phyloP scores from a whole-genome alignment of 2,329 filamentous ascomycete species.

The Colletotrichum navitas region DNA sequence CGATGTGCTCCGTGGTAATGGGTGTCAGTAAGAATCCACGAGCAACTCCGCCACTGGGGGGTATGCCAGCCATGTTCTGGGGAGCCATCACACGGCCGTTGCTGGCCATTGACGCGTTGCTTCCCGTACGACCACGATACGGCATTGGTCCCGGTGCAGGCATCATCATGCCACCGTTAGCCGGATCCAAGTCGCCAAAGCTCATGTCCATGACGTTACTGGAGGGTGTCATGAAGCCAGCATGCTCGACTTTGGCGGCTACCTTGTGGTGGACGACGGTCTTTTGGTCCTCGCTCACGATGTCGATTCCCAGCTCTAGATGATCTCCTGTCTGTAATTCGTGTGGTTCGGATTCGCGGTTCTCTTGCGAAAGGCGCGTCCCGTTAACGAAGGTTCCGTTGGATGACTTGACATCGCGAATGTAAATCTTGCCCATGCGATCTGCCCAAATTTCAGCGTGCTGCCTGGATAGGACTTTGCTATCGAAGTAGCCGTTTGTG shows the following conservation, averaged over 20 bases:
- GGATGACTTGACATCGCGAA: conserved; percentile 97
- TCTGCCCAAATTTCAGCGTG: conserved; percentile 97
- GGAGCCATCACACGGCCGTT: conserved; percentile 72
- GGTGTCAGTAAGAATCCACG: conserved; percentile 81
- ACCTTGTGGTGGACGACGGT: conserved; percentile 99
- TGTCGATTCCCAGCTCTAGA: conserved; percentile 95
- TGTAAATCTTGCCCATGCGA: conserved; percentile 88
- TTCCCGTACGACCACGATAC: conserved; percentile 77
- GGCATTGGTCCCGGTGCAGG: conserved; percentile 76
- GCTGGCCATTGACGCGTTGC: conserved; percentile 72
- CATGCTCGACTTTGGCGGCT: conserved; percentile 95
- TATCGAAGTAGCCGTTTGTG: conserved; percentile 96
- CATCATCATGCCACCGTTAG: conserved; percentile 79
- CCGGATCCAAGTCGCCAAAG: conserved; percentile 90
- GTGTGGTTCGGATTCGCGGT: conserved; percentile 94
- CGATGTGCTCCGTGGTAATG: conserved; percentile 93
- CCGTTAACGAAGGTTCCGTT: conserved; percentile 99
- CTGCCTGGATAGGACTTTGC: conserved; percentile 94
- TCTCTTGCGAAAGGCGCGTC: conserved; percentile 89
- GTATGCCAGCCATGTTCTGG: conserved; percentile 61
- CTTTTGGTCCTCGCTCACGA: conserved; percentile 98
- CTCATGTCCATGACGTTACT: conserved; percentile 88
- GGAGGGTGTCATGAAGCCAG: conserved; percentile 81
- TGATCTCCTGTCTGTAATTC: conserved; percentile 93
- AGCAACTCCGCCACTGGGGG: conserved; percentile 71